A percentile compares a stretch with the other conserved stretches of the same genome.
These are phyloP conservation scores for Letharia lupina DNA, from an alignment of 495 filamentous ascomycete species.

Conservation along the genomic window DNA sequence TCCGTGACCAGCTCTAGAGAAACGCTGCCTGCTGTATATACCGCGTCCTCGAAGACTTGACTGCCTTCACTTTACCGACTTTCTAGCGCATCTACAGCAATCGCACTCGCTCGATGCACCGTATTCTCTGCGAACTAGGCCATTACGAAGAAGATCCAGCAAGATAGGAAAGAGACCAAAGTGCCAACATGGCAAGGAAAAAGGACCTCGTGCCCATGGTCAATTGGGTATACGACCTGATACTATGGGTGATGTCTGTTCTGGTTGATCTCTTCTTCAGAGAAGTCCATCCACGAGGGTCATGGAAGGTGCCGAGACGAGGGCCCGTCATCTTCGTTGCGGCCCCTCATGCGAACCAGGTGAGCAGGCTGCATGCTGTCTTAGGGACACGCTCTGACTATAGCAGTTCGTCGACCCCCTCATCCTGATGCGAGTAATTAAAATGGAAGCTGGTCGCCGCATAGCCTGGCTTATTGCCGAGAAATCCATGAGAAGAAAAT, in stretches of 20 bases:
- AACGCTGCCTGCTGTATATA: background rate
- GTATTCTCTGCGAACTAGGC: background rate
- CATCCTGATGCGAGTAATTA: constrained; percentile 82
- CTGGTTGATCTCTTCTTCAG: constrained; percentile 94
- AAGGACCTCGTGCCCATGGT: constrained; percentile 61
- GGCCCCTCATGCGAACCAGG: constrained; percentile 98
- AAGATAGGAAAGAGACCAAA: background rate
- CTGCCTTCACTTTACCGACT: background rate
- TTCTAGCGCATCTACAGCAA: background rate
- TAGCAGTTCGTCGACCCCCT: constrained; percentile 89
- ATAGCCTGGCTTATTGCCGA: constrained; percentile 89
- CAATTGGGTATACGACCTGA: constrained; percentile 69
- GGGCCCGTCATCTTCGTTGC: constrained; percentile 93
- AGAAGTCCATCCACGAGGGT: constrained; percentile 88
- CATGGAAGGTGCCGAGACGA: constrained; percentile 81
- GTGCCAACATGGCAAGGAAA: constrained; percentile 28
- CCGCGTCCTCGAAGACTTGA: background rate
- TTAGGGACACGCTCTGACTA: constrained; percentile 5
- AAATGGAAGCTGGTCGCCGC: constrained; percentile 75
- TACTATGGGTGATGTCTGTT: constrained; percentile 75
- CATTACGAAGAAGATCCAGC: background rate
- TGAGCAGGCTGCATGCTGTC: constrained; percentile 32
- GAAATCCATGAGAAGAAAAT: constrained; percentile 79
- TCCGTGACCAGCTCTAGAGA: background rate
- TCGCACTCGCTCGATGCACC: background rate